Evolutionary conservation across 202 grass and related monocot species (phyloP).

Genomic region (Tripidium arundinaceum): DNA sequence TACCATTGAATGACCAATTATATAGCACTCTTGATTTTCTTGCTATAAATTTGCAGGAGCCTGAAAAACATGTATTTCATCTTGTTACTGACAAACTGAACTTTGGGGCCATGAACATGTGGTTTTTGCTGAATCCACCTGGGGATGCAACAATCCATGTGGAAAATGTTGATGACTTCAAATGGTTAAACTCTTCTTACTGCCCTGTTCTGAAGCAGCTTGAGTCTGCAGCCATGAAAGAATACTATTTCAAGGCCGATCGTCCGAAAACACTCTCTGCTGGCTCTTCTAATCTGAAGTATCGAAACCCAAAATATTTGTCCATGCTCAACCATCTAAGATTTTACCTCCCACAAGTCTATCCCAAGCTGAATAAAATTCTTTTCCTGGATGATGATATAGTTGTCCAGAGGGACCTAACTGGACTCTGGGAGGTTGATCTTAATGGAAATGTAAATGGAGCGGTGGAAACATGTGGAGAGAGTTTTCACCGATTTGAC

Average conservation of each 20-base stretch:
- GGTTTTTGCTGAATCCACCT: constrained; percentile 73
- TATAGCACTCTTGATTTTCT: background rate
- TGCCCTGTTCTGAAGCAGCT: constrained; percentile 62
- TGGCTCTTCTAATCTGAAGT: constrained; percentile 55
- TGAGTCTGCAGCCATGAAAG: constrained; percentile 53
- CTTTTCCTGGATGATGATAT: constrained; percentile 68
- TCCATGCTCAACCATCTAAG: constrained; percentile 63
- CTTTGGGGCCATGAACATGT: constrained; percentile 68
- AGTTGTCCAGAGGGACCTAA: constrained; percentile 65
- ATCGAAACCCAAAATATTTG: constrained; percentile 59
- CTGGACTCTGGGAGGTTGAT: constrained; percentile 56
- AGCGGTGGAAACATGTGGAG: constrained; percentile 58
- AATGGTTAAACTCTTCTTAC: constrained; percentile 62
- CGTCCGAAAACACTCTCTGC: constrained; percentile 42
- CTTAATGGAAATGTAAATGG: constrained; percentile 72
- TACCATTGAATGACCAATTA: background rate
- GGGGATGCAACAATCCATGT: constrained; percentile 55
- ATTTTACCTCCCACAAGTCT: constrained; percentile 61
- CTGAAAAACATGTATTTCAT: constrained; percentile 73
- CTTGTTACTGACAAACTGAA: constrained; percentile 67
- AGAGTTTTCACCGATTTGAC: constrained; percentile 62
- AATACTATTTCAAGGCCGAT: constrained; percentile 61
- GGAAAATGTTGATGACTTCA: constrained; percentile 65
- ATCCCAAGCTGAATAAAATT: constrained; percentile 59
- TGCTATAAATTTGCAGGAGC: constrained; percentile 43